These are phyloP conservation scores for Whalleya microplaca DNA, from an alignment of 2,329 filamentous ascomycete species.

Conservation along the genomic window DNA sequence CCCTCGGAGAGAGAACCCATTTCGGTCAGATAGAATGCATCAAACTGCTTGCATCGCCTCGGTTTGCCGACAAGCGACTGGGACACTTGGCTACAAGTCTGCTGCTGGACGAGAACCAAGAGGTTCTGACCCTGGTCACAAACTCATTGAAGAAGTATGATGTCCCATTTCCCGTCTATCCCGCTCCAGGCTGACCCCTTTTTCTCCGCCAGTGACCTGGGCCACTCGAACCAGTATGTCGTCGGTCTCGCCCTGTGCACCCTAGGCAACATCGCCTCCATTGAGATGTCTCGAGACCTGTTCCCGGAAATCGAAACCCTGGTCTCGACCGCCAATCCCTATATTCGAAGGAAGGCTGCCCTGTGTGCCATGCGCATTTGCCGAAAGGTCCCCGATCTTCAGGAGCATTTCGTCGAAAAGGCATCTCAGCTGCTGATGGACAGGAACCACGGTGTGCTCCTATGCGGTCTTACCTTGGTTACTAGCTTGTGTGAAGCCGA, in stretches of 20 bases:
- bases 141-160: constrained; percentile 95
- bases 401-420: constrained; percentile 97
- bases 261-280: constrained; percentile 93
- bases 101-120: constrained; percentile 95
- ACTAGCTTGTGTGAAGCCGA: constrained; percentile 94
- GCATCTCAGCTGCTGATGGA: constrained; percentile 86
- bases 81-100: constrained; percentile 97
- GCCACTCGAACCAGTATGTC: constrained; percentile 97
- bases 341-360: constrained; percentile 94
- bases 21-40: constrained; percentile 99
- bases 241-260: constrained; percentile 96
- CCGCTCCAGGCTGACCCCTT: constrained; percentile 38
- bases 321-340: constrained; percentile 93
- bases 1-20: constrained; percentile 93
- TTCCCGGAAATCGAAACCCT: constrained; percentile 95
- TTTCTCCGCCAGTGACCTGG: constrained; percentile 71
- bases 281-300: constrained; percentile 97
- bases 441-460: constrained; percentile 91
- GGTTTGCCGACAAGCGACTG: constrained; percentile 95
- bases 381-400: constrained; percentile 93
- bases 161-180: neutral
- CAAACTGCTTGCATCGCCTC: constrained; percentile 93
- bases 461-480: constrained; percentile 90
- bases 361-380: constrained; percentile 99
- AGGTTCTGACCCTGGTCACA: constrained; percentile 94